Conservation (phyloP, 2,329 filamentous ascomycete species). For the Scedosporium boydii region DNA sequence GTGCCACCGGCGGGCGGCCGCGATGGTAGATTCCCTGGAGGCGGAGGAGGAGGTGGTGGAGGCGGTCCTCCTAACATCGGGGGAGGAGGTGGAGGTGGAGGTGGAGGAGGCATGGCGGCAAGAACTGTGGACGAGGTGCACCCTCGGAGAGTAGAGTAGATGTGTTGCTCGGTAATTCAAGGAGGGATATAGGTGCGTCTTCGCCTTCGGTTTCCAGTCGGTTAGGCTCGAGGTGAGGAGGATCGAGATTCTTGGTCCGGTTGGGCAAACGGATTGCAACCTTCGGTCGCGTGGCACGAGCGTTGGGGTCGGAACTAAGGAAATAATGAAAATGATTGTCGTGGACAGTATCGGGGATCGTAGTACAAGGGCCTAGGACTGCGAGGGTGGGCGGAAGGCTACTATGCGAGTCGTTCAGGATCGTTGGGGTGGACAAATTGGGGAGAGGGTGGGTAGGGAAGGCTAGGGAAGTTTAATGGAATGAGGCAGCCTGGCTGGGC, state of each 20-base stretch:
- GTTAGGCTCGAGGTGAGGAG: background rate
- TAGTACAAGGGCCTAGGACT: background rate
- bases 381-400: background rate
- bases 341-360: too few species aligned
- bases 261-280: background rate
- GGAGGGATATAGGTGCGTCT: background rate
- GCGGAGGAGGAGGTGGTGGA: slow-evolving; percentile 55
- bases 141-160: background rate
- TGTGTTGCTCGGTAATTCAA: background rate
- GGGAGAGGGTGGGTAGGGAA: background rate
- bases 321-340: too few species aligned
- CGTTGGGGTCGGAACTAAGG: background rate
- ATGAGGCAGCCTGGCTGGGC: background rate
- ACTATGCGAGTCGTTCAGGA: too few species aligned
- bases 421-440: background rate
- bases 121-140: background rate
- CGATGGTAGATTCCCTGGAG: slow-evolving; percentile 45
- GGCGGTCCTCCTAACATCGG: slow-evolving; percentile 61
- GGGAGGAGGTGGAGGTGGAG: slow-evolving; percentile 51
- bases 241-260: background rate
- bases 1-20: slow-evolving; percentile 45
- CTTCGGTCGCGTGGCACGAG: background rate
- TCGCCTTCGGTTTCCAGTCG: background rate
- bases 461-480: background rate
- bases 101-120: background rate